Base-by-base conservation (phyloP, 1,284 basidiomycete species). In the Papiliotrema flavescens region DNA sequence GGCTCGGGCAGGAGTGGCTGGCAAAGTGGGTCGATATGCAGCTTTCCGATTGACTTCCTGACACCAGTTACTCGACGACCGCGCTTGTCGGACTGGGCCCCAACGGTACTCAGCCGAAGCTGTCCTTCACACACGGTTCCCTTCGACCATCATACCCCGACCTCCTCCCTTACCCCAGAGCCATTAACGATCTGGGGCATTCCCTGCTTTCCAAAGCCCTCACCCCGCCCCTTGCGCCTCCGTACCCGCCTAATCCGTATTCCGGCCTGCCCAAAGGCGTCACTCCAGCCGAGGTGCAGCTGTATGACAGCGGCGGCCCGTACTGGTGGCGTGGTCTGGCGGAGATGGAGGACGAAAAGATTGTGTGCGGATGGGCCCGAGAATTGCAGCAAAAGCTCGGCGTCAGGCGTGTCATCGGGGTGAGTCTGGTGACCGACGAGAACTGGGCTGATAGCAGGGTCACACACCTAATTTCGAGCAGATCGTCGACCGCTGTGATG, bases 401-500 rank as follows among this genome's bases (percentile, higher is more conserved):
- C 1, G 91, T 88, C 20, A 78, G 88, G 61, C 79, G 89, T 60
- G 85, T 96, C 83, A 84, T 97, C 42, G 93, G 94, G 23, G 73
- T 74, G 47, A 62, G 71, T 63, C 20, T 34, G 7, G 11, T 36
- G 2, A 13, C 20, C 3, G 22, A 11, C 36, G 24, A 20, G 26
- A 23, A 32, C 47, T 40, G 23, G 9, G 35, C 42, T 55, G 51
- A 54, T 28, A 8, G 1, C 52, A 72, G 70, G 93, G 93, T 0
- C 93, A 97, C 73, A 97, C 93, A 0, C 92, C 92, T 0, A 82
- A 93, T 71, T 90, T 94, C 66, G 81, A 86, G 82, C 81, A 82
- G 63, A 92, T 95, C 44, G 84, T 88, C 1, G 84, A 88, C 15
- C 80, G 90, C 55, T 96, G 92, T 70, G 80, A 83, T 45, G 90